phyloP scores from a whole-genome alignment of 495 filamentous ascomycete genomes.

The Hypoxylon crocopeplum region DNA sequence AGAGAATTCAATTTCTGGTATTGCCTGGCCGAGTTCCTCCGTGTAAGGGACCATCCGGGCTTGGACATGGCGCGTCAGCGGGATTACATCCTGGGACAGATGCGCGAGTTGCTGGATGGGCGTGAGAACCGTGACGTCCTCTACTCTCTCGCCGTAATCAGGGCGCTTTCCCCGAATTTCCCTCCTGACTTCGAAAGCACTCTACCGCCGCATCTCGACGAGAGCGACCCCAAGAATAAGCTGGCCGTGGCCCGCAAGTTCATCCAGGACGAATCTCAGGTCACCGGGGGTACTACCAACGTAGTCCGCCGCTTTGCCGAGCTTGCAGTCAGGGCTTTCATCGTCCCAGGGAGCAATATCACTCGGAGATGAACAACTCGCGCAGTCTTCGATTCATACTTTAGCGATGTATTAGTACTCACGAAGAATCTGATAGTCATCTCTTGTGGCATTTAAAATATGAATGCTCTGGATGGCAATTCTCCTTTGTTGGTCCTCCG shows the following conservation, averaged over 20 bases:
- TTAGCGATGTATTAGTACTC: constrained; percentile 20
- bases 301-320: constrained; percentile 79
- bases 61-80: constrained; percentile 63
- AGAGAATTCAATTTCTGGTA: constrained; percentile 84
- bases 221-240: constrained; percentile 73
- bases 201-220: constrained; percentile 67
- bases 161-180: constrained; percentile 73
- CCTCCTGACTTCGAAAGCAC: constrained; percentile 67
- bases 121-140: constrained; percentile 90
- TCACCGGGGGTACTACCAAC: constrained; percentile 76
- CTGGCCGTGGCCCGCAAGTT: constrained; percentile 83
- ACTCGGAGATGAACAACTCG: constrained; percentile 11
- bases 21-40: constrained; percentile 72
- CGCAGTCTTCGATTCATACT: neutral
- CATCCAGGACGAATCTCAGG: constrained; percentile 73
- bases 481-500: neutral
- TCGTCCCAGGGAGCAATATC: constrained; percentile 50
- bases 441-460: constrained; percentile 9
- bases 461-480: neutral
- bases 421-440: neutral
- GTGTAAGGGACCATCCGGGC: constrained; percentile 59
- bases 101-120: constrained; percentile 74
- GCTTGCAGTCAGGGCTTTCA: constrained; percentile 63
- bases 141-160: constrained; percentile 83
- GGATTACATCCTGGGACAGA: constrained; percentile 65